Evolutionary conservation across 805 yeast species (phyloP).

Genomic region (Pichia exigua): DNA sequence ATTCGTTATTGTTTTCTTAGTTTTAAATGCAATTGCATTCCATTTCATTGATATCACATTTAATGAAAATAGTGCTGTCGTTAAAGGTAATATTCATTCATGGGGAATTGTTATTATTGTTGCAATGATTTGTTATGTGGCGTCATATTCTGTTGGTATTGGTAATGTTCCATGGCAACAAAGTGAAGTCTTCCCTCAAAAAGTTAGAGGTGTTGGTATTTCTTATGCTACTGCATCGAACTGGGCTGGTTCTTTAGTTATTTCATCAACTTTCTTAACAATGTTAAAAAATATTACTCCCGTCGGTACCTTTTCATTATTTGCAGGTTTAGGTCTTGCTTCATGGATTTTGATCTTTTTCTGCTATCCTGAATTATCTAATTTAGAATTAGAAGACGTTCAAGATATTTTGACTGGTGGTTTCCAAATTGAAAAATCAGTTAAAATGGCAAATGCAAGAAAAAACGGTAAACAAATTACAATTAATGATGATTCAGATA

Average conservation of each 20-base stretch:
- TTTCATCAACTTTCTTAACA: conserved; percentile 87
- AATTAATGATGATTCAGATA: conserved; percentile 6
- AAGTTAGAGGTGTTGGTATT: conserved; percentile 87
- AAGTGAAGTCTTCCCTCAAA: conserved; percentile 88
- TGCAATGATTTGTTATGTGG: conserved; percentile 81
- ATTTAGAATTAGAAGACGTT: conserved; percentile 86
- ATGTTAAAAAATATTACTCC: conserved; percentile 93
- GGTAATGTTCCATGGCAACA: conserved; percentile 99
- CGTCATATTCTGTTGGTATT: conserved; percentile 86
- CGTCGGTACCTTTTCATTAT: conserved; percentile 86
- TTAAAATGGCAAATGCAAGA: conserved; percentile 44
- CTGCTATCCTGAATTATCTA: conserved; percentile 88
- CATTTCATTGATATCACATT: conserved; percentile 69
- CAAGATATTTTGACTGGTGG: conserved; percentile 76
- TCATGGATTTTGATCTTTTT: conserved; percentile 71
- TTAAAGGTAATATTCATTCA: conserved; percentile 46
- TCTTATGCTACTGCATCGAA: conserved; percentile 87
- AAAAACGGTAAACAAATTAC: conserved; percentile 7
- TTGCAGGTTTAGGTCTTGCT: conserved; percentile 71
- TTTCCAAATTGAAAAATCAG: conserved; percentile 68
- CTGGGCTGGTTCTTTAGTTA: conserved; percentile 91
- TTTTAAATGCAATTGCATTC: conserved; percentile 84
- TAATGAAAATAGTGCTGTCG: conserved; percentile 37
- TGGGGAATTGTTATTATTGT: conserved; percentile 88
- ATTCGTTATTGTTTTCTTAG: conserved; percentile 70